A percentile compares a stretch with the other conserved stretches of the same genome.
These are phyloP conservation scores for Fusarium kyushuense DNA, from an alignment of 2,329 filamentous ascomycete genomes.

Conservation along the genomic window DNA sequence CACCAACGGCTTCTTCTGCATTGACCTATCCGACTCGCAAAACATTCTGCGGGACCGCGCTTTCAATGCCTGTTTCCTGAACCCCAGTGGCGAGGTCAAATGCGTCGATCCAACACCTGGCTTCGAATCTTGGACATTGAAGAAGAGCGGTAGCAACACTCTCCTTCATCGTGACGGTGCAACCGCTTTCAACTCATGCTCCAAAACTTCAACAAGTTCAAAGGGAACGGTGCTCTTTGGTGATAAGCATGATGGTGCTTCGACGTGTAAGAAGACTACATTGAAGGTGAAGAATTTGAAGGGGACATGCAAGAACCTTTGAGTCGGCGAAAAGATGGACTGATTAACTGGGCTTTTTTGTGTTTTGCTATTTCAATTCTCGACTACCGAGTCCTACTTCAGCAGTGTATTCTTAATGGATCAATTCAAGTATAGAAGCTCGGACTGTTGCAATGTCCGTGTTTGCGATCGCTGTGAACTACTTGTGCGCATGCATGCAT, in stretches of 20 bases:
- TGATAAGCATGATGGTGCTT: conserved; percentile 22
- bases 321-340: conserved; percentile 1
- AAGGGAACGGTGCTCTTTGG: conserved; percentile 46
- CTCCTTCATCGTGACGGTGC: conserved; percentile 46
- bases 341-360: no score
- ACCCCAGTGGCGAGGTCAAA: conserved; percentile 44
- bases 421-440: background rate
- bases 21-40: conserved; percentile 43
- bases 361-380: background rate
- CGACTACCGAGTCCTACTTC: background rate
- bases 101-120: conserved; percentile 52
- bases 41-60: conserved; percentile 47
- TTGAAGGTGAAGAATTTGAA: conserved; percentile 46
- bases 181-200: conserved; percentile 46
- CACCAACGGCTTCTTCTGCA: conserved; percentile 50
- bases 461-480: background rate
- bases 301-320: conserved; percentile 46
- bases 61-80: conserved; percentile 52
- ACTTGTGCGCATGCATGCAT: background rate
- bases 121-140: conserved; percentile 47
- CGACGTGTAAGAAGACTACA: conserved; percentile 43
- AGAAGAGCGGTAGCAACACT: conserved; percentile 34
- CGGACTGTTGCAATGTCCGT: background rate
- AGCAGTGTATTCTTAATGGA: background rate
- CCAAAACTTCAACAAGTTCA: conserved; percentile 25